These are phyloP conservation scores for Triticum turgidum DNA, from an alignment of 176 grass and related monocot species.

Conservation along the genomic window DNA sequence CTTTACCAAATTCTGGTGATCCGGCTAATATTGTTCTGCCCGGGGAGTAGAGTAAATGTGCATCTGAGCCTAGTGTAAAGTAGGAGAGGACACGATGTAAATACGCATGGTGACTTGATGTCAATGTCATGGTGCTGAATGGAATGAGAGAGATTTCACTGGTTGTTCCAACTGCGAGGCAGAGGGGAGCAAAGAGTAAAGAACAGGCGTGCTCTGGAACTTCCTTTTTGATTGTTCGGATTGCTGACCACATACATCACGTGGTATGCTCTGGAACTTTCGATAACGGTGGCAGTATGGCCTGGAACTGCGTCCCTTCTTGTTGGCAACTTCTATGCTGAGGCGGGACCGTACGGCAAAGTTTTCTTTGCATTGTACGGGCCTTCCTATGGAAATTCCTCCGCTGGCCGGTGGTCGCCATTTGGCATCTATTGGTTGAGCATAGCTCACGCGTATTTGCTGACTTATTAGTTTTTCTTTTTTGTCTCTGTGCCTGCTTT, in stretches of 20 bases:
- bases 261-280: slow-evolving; percentile 21
- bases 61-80: slow-evolving; percentile 42
- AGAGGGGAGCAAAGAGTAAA: background rate
- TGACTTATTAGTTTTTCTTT: background rate
- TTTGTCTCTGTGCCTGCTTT: background rate
- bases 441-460: background rate
- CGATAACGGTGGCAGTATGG: background rate
- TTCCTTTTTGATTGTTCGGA: background rate
- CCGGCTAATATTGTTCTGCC: slow-evolving; percentile 36
- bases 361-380: slow-evolving; percentile 16
- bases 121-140: slow-evolving; percentile 1
- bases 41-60: slow-evolving; percentile 8
- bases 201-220: slow-evolving; percentile 3
- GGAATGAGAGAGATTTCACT: slow-evolving; percentile 14
- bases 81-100: slow-evolving; percentile 30
- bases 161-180: background rate
- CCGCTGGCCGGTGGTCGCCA: background rate
- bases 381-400: slow-evolving; percentile 7
- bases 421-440: slow-evolving; percentile 1
- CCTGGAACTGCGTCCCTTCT: slow-evolving; percentile 4
- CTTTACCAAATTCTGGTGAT: slow-evolving; percentile 11
- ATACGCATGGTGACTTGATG: slow-evolving; percentile 30
- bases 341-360: background rate
- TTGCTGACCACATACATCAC: no score
- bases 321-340: slow-evolving; percentile 15